Evolutionary conservation across 768 basidiomycete species (phyloP).

Genomic region (Tylopilus intermedius): DNA sequence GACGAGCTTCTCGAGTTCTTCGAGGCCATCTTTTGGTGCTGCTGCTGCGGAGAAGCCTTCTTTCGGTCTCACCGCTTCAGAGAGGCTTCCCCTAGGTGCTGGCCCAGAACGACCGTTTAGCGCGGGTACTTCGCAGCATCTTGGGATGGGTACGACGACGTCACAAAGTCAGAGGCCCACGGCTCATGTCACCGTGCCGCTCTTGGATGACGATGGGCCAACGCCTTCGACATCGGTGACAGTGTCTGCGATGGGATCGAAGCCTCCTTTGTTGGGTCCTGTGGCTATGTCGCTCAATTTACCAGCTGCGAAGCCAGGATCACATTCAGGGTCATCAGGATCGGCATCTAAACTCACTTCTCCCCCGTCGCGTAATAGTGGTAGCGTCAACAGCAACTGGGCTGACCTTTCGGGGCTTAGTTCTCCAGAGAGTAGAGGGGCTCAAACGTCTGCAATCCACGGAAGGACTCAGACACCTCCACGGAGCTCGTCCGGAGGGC

Average conservation of each 20-base stretch:
- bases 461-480: conserved; percentile 1
- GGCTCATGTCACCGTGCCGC: conserved; percentile 1
- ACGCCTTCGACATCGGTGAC: conserved; percentile 8
- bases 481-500: conserved; percentile 6
- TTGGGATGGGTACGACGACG: neutral
- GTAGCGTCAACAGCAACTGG: conserved; percentile 1
- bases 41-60: conserved; percentile 15
- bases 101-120: conserved; percentile 15
- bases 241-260: neutral
- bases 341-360: conserved; percentile 9
- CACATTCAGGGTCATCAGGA: conserved; percentile 3
- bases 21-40: conserved; percentile 16
- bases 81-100: conserved; percentile 16
- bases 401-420: conserved; percentile 16
- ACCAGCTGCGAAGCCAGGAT: conserved; percentile 11
- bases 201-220: conserved; percentile 17
- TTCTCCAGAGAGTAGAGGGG: conserved; percentile 13
- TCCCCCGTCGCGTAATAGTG: conserved; percentile 6
- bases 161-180: conserved; percentile 14
- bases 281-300: conserved; percentile 15
- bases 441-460: conserved; percentile 7
- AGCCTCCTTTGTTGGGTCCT: conserved; percentile 10
- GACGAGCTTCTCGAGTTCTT: conserved; percentile 18
- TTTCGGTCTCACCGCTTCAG: conserved; percentile 13
- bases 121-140: conserved; percentile 10